Base-by-base conservation (phyloP, 768 basidiomycete species). In the Thelephora ganbajun region DNA sequence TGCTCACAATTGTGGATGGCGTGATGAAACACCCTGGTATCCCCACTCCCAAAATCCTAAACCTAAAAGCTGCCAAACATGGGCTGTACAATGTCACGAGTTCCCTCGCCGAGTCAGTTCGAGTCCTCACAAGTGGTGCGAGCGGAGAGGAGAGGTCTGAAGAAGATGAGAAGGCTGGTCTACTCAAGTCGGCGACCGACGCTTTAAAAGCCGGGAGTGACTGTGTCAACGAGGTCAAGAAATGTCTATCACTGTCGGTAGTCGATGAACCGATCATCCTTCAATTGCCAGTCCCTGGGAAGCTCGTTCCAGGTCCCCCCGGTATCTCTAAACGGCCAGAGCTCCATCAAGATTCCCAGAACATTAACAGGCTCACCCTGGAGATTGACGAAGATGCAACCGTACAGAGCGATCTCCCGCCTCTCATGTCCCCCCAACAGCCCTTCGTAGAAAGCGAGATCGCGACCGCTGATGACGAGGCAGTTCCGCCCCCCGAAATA, bases 1-100 rank as follows among this genome's bases (percentile, higher is more conserved):
- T 96, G 50, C 73, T 99, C 47, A 83, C 82, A 26, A 80, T 98
- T 48, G 90, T 94, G 43, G 94, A 98, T 61, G 80, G 83, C 7
- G 87, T 96, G 36, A 76, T 83, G 57, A 74, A 73, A 45, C 83
- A 89, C 58, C 77, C 83, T 2, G 80, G 80, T 42, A 69, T 92
- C 36, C 75, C 78, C 34, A 57, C 66, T 26, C 68, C 77, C 51
- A 81, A 84, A 58, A 64, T 83, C 11, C 73, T 73, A 19, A 71
- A 73, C 57, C 71, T 98, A 22, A 76, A 71, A 53, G 63, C 68
- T 39, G 80, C 84, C 9, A 89, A 92, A 60, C 83, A 85, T 53
- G 75, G 77, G 12, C 66, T 98, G 34, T 97, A 92, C 63, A 77
- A 77, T 48, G 81, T 86, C 39, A 91, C 89, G 2, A 84, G 79